These are phyloP conservation scores for Candida dajiaensis DNA, from an alignment of 805 yeast genomes.

Conservation along the genomic window DNA sequence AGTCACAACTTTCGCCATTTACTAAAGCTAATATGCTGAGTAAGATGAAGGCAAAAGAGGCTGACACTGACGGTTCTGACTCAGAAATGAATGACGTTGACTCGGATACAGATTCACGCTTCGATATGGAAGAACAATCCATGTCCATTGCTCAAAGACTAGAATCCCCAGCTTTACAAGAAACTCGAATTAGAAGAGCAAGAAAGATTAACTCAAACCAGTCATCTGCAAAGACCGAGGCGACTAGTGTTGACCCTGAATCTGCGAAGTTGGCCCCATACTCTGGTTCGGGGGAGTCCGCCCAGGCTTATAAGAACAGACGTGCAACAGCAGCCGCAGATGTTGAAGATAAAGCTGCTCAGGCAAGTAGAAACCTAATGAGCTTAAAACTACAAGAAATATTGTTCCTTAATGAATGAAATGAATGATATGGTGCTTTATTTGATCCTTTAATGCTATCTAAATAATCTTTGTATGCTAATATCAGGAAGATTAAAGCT, in stretches of 20 bases:
- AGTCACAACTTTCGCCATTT: slow-evolving; percentile 19
- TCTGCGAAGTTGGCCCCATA: not conserved
- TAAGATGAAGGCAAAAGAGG: slow-evolving; percentile 10
- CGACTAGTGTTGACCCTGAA: not conserved
- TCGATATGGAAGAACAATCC: slow-evolving; percentile 10
- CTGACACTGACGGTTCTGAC: slow-evolving; percentile 21
- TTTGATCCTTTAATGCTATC: not conserved
- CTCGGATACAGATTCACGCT: slow-evolving; percentile 16
- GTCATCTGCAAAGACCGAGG: not conserved
- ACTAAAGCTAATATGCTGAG: slow-evolving; percentile 17
- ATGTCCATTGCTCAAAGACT: slow-evolving; percentile 4
- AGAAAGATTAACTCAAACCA: not conserved
- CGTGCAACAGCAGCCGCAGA: not conserved
- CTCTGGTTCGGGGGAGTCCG: not conserved
- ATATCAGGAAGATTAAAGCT: slow-evolving; percentile 6
- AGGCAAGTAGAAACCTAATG: slow-evolving; percentile 20
- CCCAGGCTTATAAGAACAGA: slow-evolving; percentile 3
- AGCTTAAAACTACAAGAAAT: slow-evolving; percentile 23
- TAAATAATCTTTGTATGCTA: not conserved
- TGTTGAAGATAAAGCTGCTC: slow-evolving; percentile 14
- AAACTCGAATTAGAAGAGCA: not conserved
- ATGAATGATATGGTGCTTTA: not conserved
- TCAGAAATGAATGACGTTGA: slow-evolving; percentile 24
- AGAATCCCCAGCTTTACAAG: not conserved
- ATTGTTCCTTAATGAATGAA: slow-evolving; percentile 21